Percentiles rank a stretch among this genome's conserved stretches.
These are phyloP conservation scores for Lathyrus oleraceus DNA, from an alignment of 306 rosid species.

Conservation along the genomic window DNA sequence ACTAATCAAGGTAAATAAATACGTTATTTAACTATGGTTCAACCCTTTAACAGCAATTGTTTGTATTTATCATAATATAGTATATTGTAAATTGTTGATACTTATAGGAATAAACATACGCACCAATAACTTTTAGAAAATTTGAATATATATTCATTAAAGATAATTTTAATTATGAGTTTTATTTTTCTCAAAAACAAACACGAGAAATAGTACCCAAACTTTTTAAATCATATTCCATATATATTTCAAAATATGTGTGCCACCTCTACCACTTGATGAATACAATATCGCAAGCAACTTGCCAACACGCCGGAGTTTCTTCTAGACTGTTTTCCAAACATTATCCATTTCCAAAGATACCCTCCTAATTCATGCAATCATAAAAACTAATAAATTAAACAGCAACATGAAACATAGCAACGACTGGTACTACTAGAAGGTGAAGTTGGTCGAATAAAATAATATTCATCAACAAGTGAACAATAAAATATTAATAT, in stretches of 20 bases:
- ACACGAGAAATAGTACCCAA: neutral
- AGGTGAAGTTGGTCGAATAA: slow-evolving; percentile 33
- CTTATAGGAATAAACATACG: too few species aligned
- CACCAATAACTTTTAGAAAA: too few species aligned
- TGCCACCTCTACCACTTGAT: slow-evolving; percentile 26
- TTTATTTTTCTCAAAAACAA: slow-evolving; percentile 10
- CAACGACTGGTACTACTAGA: slow-evolving; percentile 1
- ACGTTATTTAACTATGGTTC: too few species aligned
- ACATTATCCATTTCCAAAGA: slow-evolving; percentile 11
- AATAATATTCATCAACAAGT: slow-evolving; percentile 15
- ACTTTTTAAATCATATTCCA: neutral
- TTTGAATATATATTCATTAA: too few species aligned
- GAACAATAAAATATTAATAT: slow-evolving; percentile 10
- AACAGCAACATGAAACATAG: neutral
- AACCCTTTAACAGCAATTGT: too few species aligned
- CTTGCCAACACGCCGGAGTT: slow-evolving; percentile 23
- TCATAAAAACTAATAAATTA: neutral
- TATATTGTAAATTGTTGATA: too few species aligned
- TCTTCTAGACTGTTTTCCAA: slow-evolving; percentile 26
- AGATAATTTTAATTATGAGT: neutral
- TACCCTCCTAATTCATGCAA: slow-evolving; percentile 22
- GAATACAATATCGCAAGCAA: slow-evolving; percentile 26
- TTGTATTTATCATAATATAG: too few species aligned
- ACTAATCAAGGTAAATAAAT: too few species aligned
- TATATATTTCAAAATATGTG: neutral